Percentiles rank a stretch among this genome's conserved stretches.
These are phyloP conservation scores for Blastocystis sp. DNA, from an alignment of 352 stramenopile species.

Conservation along the genomic window DNA sequence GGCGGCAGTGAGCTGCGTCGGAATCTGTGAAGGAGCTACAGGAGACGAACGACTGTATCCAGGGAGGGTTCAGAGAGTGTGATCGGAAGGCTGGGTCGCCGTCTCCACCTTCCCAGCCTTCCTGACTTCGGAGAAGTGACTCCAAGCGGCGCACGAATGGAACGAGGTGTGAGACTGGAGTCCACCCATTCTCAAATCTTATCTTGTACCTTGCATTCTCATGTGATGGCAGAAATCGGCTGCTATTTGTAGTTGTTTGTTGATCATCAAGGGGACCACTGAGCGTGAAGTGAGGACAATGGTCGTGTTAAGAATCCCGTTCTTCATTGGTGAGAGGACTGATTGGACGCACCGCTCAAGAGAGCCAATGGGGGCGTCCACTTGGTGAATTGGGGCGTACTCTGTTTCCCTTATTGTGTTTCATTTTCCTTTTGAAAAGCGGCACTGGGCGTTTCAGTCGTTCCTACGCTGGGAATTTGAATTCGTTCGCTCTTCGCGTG, in stretches of 20 bases:
- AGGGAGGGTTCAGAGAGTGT: too few relatives aligned
- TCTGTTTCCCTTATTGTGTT: conserved; percentile 5
- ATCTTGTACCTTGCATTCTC: background rate
- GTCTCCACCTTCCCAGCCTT: too few relatives aligned
- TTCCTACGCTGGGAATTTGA: conserved; percentile 54
- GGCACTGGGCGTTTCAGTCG: conserved; percentile 57
- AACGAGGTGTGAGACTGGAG: too few relatives aligned
- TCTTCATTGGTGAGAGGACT: background rate
- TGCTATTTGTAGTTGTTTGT: background rate
- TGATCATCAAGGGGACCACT: background rate
- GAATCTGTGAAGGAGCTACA: too few relatives aligned
- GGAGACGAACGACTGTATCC: too few relatives aligned
- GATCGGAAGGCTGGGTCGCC: too few relatives aligned
- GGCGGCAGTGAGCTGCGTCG: too few relatives aligned
- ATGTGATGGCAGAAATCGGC: background rate
- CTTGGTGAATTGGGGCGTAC: background rate
- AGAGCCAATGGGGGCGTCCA: background rate
- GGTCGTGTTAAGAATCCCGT: background rate
- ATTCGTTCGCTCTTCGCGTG: background rate
- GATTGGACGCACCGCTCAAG: background rate
- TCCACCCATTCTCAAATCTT: too few relatives aligned
- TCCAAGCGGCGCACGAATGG: too few relatives aligned
- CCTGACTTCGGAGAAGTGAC: too few relatives aligned
- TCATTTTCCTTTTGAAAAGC: conserved; percentile 73
- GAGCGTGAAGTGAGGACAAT: background rate